These are phyloP conservation scores for Phyllosticta capitalensis DNA, from an alignment of 2,329 filamentous ascomycete species.

Conservation along the genomic window DNA sequence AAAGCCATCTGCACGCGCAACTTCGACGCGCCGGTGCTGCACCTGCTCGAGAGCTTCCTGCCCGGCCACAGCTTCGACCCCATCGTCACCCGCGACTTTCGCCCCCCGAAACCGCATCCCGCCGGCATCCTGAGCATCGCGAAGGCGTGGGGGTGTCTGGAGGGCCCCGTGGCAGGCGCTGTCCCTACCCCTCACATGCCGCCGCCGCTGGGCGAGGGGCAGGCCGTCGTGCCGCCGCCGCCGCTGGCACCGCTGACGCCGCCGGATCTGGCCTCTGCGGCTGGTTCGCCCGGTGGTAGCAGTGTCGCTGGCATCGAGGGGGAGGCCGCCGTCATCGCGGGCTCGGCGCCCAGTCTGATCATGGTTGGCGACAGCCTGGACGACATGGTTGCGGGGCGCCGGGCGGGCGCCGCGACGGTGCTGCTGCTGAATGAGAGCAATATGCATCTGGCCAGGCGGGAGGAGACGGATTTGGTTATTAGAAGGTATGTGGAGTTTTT, in stretches of 20 bases:
- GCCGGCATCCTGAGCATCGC: slow-evolving; percentile 84
- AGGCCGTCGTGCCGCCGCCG: neutral
- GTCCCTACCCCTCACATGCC: no score
- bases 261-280: no score
- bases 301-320: neutral
- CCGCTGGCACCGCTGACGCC: slow-evolving; percentile 24
- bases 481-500: slow-evolving; percentile 19
- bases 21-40: slow-evolving; percentile 69
- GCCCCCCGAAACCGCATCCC: slow-evolving; percentile 76
- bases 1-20: slow-evolving; percentile 93
- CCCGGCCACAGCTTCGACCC: slow-evolving; percentile 59
- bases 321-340: slow-evolving; percentile 22
- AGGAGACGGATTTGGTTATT: slow-evolving; percentile 69
- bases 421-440: slow-evolving; percentile 80
- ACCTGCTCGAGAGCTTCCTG: slow-evolving; percentile 68
- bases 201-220: neutral
- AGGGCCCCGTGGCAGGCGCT: neutral
- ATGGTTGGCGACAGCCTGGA: slow-evolving; percentile 63
- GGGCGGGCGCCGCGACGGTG: slow-evolving; percentile 83
- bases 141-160: slow-evolving; percentile 50
- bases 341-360: slow-evolving; percentile 26
- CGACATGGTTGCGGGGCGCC: slow-evolving; percentile 80
- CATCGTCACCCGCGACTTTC: slow-evolving; percentile 75
- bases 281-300: neutral
- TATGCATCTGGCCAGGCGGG: slow-evolving; percentile 55